Percentiles rank a stretch among this genome's conserved stretches.
phyloP scores from a whole-genome alignment of 2,329 filamentous ascomycete genomes.

The Cladosporium phlei region DNA sequence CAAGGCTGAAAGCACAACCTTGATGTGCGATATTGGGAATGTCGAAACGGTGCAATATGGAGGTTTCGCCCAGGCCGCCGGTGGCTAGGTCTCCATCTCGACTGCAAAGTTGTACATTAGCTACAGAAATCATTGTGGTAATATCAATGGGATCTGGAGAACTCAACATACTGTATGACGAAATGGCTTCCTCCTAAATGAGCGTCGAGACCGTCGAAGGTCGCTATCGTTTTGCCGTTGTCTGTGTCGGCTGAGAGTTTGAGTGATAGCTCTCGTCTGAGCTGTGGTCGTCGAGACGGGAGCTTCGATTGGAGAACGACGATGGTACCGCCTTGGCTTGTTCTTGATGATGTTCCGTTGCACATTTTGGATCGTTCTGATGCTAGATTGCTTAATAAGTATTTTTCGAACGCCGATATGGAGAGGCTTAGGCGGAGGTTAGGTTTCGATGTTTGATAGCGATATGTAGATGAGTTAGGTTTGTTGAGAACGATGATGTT shows the following conservation, averaged over 20 bases:
- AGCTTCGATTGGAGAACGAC: conserved; percentile 21
- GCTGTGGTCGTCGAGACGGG: conserved; percentile 8
- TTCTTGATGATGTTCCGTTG: conserved; percentile 19
- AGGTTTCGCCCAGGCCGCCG: background rate
- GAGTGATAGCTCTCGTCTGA: conserved; percentile 21
- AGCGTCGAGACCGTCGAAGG: conserved; percentile 18
- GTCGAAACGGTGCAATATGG: conserved; percentile 19
- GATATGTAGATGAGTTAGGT: no score
- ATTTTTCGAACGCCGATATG: background rate
- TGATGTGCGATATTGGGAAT: conserved; percentile 12
- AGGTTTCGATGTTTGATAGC: background rate
- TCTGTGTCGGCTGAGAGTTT: conserved; percentile 14
- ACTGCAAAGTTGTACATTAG: conserved; percentile 14
- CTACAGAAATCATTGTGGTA: no score
- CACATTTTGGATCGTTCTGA: conserved; percentile 20
- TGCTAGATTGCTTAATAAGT: no score
- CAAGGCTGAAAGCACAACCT: conserved; percentile 17
- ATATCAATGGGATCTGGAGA: background rate
- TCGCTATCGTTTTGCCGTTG: conserved; percentile 19
- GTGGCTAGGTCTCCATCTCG: conserved; percentile 24
- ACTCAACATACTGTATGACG: conserved; percentile 21
- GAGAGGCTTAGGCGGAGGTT: background rate
- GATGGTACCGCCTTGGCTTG: conserved; percentile 24
- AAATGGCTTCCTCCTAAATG: conserved; percentile 13
- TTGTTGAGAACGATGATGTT: background rate